phyloP scores from a whole-genome alignment of 2,329 filamentous ascomycete species.

The Talaromyces pinophilus region DNA sequence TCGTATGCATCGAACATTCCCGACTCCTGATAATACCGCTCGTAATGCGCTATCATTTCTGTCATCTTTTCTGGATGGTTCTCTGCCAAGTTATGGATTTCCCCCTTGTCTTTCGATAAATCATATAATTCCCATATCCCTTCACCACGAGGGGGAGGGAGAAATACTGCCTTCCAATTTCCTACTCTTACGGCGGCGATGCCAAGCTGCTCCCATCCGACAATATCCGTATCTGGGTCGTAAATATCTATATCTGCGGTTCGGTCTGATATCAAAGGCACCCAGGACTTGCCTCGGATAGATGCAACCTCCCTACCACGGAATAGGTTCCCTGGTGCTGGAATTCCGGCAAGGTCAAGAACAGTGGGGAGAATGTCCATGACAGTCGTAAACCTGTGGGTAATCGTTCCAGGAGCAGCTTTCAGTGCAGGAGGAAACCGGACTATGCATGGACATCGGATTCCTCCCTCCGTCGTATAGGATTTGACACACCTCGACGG shows the following conservation, averaged over 20 bases:
- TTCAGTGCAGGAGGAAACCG: conserved; percentile 30
- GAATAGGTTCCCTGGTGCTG: conserved; percentile 34
- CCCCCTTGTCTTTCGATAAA: too few species aligned
- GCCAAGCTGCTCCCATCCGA: neutral
- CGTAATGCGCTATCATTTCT: too few species aligned
- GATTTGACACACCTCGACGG: conserved; percentile 36
- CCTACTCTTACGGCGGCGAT: too few species aligned
- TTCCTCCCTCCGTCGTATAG: conserved; percentile 37
- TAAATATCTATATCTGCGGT: conserved; percentile 28
- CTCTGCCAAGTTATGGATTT: too few species aligned
- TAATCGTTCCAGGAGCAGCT: neutral
- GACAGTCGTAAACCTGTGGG: conserved; percentile 36
- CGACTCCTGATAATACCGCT: too few species aligned
- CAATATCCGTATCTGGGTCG: conserved; percentile 36
- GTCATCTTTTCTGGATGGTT: too few species aligned
- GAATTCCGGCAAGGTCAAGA: conserved; percentile 37
- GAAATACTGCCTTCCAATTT: too few species aligned
- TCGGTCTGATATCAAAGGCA: neutral
- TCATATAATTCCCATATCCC: too few species aligned
- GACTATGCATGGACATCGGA: conserved; percentile 42
- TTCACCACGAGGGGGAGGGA: too few species aligned
- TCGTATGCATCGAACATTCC: too few species aligned
- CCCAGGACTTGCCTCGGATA: conserved; percentile 36
- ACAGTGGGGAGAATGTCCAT: conserved; percentile 43
- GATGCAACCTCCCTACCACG: conserved; percentile 32